phyloP scores from a whole-genome alignment of 1,284 basidiomycete species.

The Xerocomus minutiporus region DNA sequence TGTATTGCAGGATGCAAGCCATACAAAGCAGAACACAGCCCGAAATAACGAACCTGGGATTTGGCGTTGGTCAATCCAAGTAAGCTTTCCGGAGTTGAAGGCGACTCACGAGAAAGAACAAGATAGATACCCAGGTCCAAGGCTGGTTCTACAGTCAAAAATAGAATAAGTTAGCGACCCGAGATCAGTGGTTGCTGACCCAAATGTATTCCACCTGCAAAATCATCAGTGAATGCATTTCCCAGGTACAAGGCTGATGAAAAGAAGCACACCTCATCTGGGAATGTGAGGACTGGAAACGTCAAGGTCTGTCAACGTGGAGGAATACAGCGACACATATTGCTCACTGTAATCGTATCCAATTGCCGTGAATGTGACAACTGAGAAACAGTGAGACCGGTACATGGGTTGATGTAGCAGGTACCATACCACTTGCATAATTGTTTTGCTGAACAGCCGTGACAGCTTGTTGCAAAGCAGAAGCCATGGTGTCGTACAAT shows the following conservation, averaged over 20 bases:
- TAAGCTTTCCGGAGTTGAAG: not conserved
- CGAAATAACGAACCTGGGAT: not conserved
- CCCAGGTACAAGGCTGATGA: not conserved
- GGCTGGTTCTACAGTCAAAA: not conserved
- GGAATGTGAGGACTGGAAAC: not conserved
- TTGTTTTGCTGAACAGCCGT: not conserved
- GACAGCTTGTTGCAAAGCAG: not conserved
- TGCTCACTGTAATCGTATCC: not conserved
- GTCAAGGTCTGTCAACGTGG: not conserved
- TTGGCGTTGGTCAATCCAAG: not conserved
- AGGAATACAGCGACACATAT: not conserved
- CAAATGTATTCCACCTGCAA: slow-evolving; percentile 1
- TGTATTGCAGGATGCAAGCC: not conserved
- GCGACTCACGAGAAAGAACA: not conserved
- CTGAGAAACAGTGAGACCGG: not conserved
- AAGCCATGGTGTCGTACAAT: not conserved
- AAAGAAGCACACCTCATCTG: not conserved
- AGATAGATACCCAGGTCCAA: not conserved
- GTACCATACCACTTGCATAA: not conserved
- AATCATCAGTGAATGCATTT: not conserved
- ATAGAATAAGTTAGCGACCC: not conserved
- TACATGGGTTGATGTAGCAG: too few relatives aligned
- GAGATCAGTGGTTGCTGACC: not conserved
- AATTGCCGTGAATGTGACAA: not conserved
- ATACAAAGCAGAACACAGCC: not conserved